Evolutionary conservation across 2,329 filamentous ascomycete species (phyloP).

Genomic region (Arthrobotrys iridis): DNA sequence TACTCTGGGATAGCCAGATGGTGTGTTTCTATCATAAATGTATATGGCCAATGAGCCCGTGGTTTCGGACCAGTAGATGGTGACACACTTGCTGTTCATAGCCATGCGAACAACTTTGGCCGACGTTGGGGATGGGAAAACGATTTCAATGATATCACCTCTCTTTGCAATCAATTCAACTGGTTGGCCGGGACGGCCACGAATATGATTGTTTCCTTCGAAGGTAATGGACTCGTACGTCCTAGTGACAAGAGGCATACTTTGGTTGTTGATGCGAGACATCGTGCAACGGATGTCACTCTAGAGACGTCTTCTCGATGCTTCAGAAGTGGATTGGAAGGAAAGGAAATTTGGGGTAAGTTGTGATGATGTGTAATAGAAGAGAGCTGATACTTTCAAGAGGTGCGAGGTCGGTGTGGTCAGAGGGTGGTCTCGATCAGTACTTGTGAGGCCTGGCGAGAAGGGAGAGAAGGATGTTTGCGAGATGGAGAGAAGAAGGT

Average conservation of each 20-base stretch:
- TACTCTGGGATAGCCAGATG: constrained; percentile 14
- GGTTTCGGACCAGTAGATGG: constrained; percentile 31
- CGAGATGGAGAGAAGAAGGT: background rate
- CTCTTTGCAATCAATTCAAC: constrained; percentile 1
- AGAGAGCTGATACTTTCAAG: background rate
- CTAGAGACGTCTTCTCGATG: background rate
- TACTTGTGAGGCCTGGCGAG: background rate
- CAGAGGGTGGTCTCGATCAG: background rate
- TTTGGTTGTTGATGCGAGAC: background rate
- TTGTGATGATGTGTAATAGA: background rate
- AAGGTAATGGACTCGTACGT: constrained; percentile 18
- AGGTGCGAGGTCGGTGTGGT: background rate
- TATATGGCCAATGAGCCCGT: constrained; percentile 15
- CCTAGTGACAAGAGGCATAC: constrained; percentile 1
- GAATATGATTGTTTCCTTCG: constrained; percentile 1
- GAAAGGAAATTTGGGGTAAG: background rate
- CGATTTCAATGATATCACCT: constrained; percentile 13
- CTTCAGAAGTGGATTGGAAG: background rate
- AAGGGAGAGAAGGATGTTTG: background rate
- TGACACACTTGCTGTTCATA: constrained; percentile 23
- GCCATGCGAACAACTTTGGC: constrained; percentile 11
- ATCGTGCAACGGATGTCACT: background rate
- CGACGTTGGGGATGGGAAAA: constrained; percentile 7
- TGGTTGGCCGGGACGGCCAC: background rate
- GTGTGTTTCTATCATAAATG: constrained; percentile 13